Evolutionary conservation across 495 filamentous ascomycete species (phyloP).

Genomic region (Daldinia vernicosa): DNA sequence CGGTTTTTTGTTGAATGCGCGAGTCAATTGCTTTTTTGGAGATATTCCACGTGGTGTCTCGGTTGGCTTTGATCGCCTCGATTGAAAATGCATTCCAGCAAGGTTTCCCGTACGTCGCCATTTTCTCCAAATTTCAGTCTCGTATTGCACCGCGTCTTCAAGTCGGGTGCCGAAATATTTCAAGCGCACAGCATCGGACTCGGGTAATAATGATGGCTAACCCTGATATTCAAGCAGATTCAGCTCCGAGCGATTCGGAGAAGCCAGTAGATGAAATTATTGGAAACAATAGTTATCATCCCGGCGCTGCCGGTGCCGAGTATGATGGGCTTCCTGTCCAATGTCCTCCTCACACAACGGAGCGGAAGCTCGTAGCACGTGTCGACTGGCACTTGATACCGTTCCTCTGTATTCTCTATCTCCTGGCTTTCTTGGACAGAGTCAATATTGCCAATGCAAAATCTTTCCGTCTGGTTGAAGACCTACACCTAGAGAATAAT

Average conservation of each 20-base stretch:
- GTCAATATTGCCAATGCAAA: constrained; percentile 76
- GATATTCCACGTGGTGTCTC: not conserved
- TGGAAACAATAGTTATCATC: constrained; percentile 41
- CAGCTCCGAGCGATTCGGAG: constrained; percentile 37
- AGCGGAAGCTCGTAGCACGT: constrained; percentile 74
- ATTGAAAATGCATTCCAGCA: constrained; percentile 34
- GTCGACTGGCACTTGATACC: constrained; percentile 86
- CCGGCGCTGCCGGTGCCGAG: constrained; percentile 35
- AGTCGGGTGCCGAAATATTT: not conserved
- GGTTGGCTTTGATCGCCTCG: constrained; percentile 4
- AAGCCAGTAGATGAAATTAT: constrained; percentile 30
- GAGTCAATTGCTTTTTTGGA: constrained; percentile 17
- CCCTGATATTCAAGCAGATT: constrained; percentile 4
- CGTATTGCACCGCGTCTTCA: constrained; percentile 8
- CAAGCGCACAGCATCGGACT: not conserved
- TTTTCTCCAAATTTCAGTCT: constrained; percentile 9
- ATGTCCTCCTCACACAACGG: constrained; percentile 71
- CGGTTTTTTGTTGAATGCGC: constrained; percentile 1
- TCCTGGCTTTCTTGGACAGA: constrained; percentile 88
- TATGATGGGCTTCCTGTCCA: constrained; percentile 54
- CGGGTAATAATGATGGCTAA: constrained; percentile 17
- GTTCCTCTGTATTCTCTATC: constrained; percentile 81
- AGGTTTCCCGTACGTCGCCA: constrained; percentile 24
- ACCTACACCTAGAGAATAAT: constrained; percentile 66
- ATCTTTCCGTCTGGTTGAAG: constrained; percentile 68